A percentile compares a stretch with the other conserved stretches of the same genome.
These are phyloP conservation scores for Rhododendron williamsianum DNA, from an alignment of 148 eudicot genomes.

Conservation along the genomic window DNA sequence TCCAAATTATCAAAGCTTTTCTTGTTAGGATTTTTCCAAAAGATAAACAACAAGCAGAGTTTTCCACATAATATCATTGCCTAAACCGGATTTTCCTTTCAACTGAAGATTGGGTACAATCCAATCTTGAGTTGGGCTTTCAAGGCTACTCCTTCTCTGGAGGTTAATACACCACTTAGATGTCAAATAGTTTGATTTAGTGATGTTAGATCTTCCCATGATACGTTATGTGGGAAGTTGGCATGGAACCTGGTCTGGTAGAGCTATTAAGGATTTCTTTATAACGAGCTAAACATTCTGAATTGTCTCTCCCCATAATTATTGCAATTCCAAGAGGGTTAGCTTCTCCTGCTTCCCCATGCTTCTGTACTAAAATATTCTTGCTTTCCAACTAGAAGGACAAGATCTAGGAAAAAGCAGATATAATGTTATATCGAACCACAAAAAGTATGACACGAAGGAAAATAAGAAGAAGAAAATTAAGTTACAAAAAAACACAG, in stretches of 20 bases:
- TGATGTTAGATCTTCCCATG: not conserved
- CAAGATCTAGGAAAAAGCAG: no score
- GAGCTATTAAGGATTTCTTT: not conserved
- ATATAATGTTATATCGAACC: not conserved
- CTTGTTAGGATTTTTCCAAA: no score
- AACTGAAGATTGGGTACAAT: no score
- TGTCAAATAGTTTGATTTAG: not conserved
- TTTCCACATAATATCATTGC: no score
- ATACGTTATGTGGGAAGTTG: not conserved
- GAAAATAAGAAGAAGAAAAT: conserved; percentile 1
- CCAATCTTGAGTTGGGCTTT: no score
- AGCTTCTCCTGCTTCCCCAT: not conserved
- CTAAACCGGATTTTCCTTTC: no score
- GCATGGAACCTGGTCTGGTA: not conserved
- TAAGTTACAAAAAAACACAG: not conserved
- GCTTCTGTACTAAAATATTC: not conserved
- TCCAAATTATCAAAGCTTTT: no score
- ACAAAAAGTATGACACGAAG: not conserved
- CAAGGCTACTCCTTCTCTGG: not conserved
- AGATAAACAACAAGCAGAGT: no score
- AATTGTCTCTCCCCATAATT: not conserved
- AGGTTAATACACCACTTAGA: not conserved
- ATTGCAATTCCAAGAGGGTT: not conserved
- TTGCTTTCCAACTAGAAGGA: not conserved
- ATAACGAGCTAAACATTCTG: not conserved